These are phyloP conservation scores for Ceratocystis colombiana DNA, from an alignment of 2,329 filamentous ascomycete species.

Conservation along the genomic window DNA sequence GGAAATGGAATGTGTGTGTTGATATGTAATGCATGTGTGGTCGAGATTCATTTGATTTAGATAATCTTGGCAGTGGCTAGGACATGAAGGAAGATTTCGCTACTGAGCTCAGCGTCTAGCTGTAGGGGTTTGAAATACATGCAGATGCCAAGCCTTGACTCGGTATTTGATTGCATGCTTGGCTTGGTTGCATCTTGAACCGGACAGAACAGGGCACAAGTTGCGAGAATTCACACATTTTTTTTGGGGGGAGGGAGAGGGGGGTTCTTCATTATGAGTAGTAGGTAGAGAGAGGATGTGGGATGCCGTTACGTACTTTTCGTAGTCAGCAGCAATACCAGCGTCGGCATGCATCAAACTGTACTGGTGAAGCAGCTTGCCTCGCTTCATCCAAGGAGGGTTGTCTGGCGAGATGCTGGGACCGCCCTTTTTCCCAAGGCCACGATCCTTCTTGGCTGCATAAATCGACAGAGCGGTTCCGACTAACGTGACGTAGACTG, in stretches of 20 bases:
- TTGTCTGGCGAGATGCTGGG: slow-evolving; percentile 42
- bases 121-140: slow-evolving; percentile 13
- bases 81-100: background rate
- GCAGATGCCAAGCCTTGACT: background rate
- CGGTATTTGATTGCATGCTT: slow-evolving; percentile 2
- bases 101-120: background rate
- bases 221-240: background rate
- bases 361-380: slow-evolving; percentile 54
- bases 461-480: slow-evolving; percentile 60
- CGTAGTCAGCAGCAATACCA: slow-evolving; percentile 62
- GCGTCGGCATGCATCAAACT: slow-evolving; percentile 65
- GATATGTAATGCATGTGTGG: background rate
- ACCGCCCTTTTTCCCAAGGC: slow-evolving; percentile 42
- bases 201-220: background rate
- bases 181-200: slow-evolving; percentile 8
- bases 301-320: slow-evolving; percentile 44
- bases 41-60: background rate
- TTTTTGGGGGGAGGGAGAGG: no score
- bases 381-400: slow-evolving; percentile 44
- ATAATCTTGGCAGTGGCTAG: background rate
- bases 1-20: background rate
- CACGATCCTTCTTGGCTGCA: slow-evolving; percentile 49
- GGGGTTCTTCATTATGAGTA: background rate
- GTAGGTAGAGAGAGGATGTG: background rate
- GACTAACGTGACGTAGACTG: slow-evolving; percentile 52